Conservation (phyloP, 2,329 filamentous ascomycete genomes). For the Paecilomyces niveus region DNA sequence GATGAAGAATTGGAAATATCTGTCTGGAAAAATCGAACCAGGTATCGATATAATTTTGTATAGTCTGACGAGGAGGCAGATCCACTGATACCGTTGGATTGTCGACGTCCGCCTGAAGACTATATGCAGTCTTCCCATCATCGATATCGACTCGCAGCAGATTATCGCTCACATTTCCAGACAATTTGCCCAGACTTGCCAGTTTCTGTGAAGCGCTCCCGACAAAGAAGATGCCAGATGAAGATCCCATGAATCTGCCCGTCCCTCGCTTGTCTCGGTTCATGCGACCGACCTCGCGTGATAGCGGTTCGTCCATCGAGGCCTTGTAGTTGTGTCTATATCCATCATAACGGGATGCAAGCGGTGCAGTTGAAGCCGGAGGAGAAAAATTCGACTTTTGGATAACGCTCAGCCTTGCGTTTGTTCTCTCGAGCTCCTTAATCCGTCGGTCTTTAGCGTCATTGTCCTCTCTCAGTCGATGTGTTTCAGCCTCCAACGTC, state of each 20-base stretch:
- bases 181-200: slow-evolving; percentile 2
- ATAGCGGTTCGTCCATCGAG: slow-evolving; percentile 7
- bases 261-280: slow-evolving; percentile 6
- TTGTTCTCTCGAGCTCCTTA: slow-evolving; percentile 5
- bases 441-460: slow-evolving; percentile 7
- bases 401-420: not conserved
- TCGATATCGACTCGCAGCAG: slow-evolving; percentile 5
- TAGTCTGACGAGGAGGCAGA: slow-evolving; percentile 6
- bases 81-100: slow-evolving; percentile 2
- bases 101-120: slow-evolving; percentile 1
- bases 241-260: slow-evolving; percentile 9
- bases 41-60: slow-evolving; percentile 4
- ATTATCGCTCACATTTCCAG: slow-evolving; percentile 5
- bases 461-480: slow-evolving; percentile 4
- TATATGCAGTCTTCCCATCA: too few species aligned
- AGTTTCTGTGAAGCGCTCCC: slow-evolving; percentile 8
- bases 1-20: slow-evolving; percentile 9
- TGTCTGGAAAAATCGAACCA: slow-evolving; percentile 10
- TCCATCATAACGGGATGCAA: not conserved
- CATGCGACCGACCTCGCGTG: slow-evolving; percentile 9
- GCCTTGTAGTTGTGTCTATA: not conserved
- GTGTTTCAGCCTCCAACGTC: slow-evolving; percentile 7
- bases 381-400: not conserved
- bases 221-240: slow-evolving; percentile 9
- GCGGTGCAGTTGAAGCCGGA: not conserved